Percentiles rank a stretch among this genome's conserved stretches.
These are phyloP conservation scores for Candolleomyces efflorescens DNA, from an alignment of 768 basidiomycete genomes.

Conservation along the genomic window DNA sequence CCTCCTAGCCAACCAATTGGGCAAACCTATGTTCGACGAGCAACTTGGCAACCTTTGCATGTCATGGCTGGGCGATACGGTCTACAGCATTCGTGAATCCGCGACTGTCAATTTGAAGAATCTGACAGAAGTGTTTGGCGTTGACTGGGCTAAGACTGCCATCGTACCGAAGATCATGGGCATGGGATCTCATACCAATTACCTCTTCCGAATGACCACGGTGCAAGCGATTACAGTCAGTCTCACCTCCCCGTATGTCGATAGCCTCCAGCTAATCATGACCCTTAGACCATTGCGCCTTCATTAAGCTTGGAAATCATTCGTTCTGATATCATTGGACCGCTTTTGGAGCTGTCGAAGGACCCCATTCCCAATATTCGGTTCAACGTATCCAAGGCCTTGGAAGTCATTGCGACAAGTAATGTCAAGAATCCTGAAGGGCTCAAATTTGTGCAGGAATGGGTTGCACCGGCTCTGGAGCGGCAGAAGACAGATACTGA, in stretches of 20 bases:
- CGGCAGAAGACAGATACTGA: constrained; percentile 85
- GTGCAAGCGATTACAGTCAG: constrained; percentile 96
- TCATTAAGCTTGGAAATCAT: constrained; percentile 83
- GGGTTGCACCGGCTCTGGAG: constrained; percentile 79
- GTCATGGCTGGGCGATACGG: constrained; percentile 98
- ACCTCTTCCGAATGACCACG: constrained; percentile 97
- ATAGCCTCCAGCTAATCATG: constrained; percentile 8
- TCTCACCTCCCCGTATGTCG: constrained; percentile 12
- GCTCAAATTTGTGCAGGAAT: constrained; percentile 64
- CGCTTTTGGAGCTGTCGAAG: constrained; percentile 73
- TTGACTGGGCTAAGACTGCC: constrained; percentile 91
- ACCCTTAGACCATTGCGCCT: constrained; percentile 83
- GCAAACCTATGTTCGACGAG: constrained; percentile 96
- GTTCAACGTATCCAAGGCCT: constrained; percentile 95
- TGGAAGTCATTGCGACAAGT: constrained; percentile 81
- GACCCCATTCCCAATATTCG: constrained; percentile 99
- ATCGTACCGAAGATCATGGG: constrained; percentile 97
- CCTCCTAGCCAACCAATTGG: constrained; percentile 96
- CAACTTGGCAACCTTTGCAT: constrained; percentile 96
- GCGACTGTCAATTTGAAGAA: constrained; percentile 96
- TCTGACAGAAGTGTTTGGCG: constrained; percentile 96
- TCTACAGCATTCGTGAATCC: constrained; percentile 98
- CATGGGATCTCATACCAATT: constrained; percentile 97
- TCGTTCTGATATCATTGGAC: constrained; percentile 76
- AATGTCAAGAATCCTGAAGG: constrained; percentile 67